Conservation (phyloP, 192 early-diverging fungal species). For the Phycomyces blakesleeanus region DNA sequence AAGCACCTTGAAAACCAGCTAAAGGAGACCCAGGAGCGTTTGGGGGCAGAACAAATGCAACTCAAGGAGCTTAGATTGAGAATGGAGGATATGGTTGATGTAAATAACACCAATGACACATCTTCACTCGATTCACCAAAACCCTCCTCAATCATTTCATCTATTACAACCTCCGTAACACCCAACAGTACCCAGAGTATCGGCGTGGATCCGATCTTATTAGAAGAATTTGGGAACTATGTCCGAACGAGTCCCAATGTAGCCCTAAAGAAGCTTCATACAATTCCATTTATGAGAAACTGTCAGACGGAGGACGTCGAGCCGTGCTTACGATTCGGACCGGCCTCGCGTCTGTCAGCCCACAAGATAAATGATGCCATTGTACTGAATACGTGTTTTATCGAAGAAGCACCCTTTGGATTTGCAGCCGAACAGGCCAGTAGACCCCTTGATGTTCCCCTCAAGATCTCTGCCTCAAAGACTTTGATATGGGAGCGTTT, state of each 20-base stretch:
- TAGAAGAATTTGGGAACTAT: slow-evolving; percentile 89
- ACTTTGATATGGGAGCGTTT: slow-evolving; percentile 52
- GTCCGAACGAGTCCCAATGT: slow-evolving; percentile 57
- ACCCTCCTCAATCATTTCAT: neutral
- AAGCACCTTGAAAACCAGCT: slow-evolving; percentile 60
- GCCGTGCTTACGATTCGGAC: slow-evolving; percentile 91
- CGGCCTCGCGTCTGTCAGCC: slow-evolving; percentile 80
- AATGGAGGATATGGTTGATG: slow-evolving; percentile 60
- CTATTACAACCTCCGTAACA: neutral
- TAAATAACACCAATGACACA: too few relatives aligned
- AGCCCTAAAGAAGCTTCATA: slow-evolving; percentile 71
- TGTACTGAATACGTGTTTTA: slow-evolving; percentile 75
- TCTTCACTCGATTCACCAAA: neutral
- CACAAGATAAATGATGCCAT: slow-evolving; percentile 88
- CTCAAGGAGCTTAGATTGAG: slow-evolving; percentile 77
- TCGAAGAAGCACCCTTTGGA: slow-evolving; percentile 70
- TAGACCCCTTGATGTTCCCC: slow-evolving; percentile 35
- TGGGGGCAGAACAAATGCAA: slow-evolving; percentile 76
- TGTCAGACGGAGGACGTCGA: slow-evolving; percentile 86
- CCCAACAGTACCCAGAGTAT: slow-evolving; percentile 18
- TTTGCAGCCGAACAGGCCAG: slow-evolving; percentile 45
- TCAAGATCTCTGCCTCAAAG: slow-evolving; percentile 50
- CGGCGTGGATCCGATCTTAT: slow-evolving; percentile 68
- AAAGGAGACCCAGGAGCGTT: slow-evolving; percentile 54
- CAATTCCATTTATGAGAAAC: slow-evolving; percentile 80